A percentile compares a stretch with the other conserved stretches of the same genome.
Evolutionary conservation across 371 early-diverging fungal genomes (phyloP).

Genomic region (Lichtheimia corymbifera): DNA sequence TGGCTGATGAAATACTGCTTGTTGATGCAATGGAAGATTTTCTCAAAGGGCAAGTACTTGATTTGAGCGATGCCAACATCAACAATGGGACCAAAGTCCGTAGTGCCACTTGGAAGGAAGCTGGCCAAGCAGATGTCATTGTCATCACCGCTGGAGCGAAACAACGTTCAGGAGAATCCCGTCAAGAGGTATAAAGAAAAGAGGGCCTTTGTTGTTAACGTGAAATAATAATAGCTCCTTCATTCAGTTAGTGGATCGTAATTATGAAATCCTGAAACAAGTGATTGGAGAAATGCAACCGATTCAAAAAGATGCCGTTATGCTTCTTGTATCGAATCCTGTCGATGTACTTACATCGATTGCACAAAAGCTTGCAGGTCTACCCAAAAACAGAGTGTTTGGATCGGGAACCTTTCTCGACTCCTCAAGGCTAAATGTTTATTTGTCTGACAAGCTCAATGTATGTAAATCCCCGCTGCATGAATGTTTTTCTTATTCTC

Average conservation of each 20-base stretch:
- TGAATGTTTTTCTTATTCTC: background rate
- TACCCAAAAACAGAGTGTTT: slow-evolving; percentile 78
- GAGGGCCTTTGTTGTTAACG: background rate
- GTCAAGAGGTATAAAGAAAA: slow-evolving; percentile 44
- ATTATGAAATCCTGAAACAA: slow-evolving; percentile 71
- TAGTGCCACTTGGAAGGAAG: slow-evolving; percentile 64
- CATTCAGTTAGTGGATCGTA: slow-evolving; percentile 69
- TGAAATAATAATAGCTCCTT: background rate
- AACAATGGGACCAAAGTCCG: slow-evolving; percentile 65
- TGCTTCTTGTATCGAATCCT: slow-evolving; percentile 82
- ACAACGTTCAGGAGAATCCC: slow-evolving; percentile 76
- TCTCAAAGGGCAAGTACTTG: slow-evolving; percentile 74
- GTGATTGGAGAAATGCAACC: slow-evolving; percentile 76
- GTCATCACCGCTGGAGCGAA: slow-evolving; percentile 89
- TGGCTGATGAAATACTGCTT: slow-evolving; percentile 70
- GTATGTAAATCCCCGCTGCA: background rate
- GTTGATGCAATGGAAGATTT: slow-evolving; percentile 71
- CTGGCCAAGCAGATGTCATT: slow-evolving; percentile 84
- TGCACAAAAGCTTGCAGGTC: slow-evolving; percentile 79
- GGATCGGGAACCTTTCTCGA: slow-evolving; percentile 89
- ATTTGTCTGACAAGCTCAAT: slow-evolving; percentile 59
- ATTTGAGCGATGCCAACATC: slow-evolving; percentile 77
- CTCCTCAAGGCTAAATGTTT: slow-evolving; percentile 70
- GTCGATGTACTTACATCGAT: slow-evolving; percentile 81
- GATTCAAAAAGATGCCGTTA: slow-evolving; percentile 66